Percentiles rank a stretch among this genome's conserved stretches.
Conservation (phyloP, 2,329 filamentous ascomycete species). For the Cladosporium austrohemisphaericum region DNA sequence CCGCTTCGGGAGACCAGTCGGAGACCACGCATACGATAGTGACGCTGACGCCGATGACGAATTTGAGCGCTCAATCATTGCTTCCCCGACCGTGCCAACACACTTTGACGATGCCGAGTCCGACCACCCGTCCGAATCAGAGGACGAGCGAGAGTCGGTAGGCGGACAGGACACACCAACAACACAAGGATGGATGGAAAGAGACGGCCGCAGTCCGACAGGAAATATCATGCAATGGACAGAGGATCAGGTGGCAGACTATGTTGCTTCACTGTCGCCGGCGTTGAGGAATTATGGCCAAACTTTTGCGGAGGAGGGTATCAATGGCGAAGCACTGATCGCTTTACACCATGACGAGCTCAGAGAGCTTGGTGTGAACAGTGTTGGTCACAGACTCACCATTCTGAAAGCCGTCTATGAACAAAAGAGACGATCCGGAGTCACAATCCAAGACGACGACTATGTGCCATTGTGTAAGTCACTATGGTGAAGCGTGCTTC, state of each 20-base stretch:
- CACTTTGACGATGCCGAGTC: constrained; percentile 60
- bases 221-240: constrained; percentile 77
- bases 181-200: constrained; percentile 45
- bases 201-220: constrained; percentile 54
- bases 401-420: constrained; percentile 96
- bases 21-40: constrained; percentile 60
- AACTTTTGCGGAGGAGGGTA: constrained; percentile 72
- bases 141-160: constrained; percentile 34
- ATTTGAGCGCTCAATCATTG: constrained; percentile 68
- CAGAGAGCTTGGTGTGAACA: constrained; percentile 89
- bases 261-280: constrained; percentile 54
- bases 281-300: constrained; percentile 33
- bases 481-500: background rate
- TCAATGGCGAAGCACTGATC: constrained; percentile 85
- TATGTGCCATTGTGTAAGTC: constrained; percentile 67
- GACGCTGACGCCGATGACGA: constrained; percentile 78
- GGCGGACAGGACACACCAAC: constrained; percentile 69
- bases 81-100: constrained; percentile 60
- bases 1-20: constrained; percentile 29
- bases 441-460: constrained; percentile 86
- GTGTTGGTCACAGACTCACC: constrained; percentile 89
- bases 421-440: constrained; percentile 88
- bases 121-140: constrained; percentile 58
- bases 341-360: constrained; percentile 88
- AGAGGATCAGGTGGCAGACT: constrained; percentile 85